Percentiles rank a stretch among this genome's conserved stretches.
phyloP scores from a whole-genome alignment of 140 eudicot genomes.

The Cichorium intybus region DNA sequence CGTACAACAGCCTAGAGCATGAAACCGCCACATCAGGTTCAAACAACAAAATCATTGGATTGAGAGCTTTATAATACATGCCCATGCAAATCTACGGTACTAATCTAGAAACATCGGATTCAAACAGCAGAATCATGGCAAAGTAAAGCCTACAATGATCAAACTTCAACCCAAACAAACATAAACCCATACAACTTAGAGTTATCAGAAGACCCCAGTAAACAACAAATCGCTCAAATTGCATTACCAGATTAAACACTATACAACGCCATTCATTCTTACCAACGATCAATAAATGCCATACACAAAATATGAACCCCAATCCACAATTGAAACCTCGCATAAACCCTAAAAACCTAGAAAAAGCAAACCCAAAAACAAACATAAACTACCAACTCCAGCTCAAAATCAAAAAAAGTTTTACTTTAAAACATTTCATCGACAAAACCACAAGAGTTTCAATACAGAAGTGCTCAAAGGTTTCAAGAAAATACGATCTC shows the following conservation, averaged over 20 bases:
- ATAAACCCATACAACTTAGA: background rate
- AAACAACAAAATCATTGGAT: too few species aligned
- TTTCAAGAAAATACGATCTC: conserved; percentile 7
- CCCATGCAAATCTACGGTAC: background rate
- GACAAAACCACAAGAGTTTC: background rate
- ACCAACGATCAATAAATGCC: background rate
- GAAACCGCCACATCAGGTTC: too few species aligned
- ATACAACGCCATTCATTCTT: background rate
- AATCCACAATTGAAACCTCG: conserved; percentile 9
- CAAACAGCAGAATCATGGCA: background rate
- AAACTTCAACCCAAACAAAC: background rate
- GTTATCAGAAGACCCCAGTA: too few species aligned
- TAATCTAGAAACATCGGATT: background rate
- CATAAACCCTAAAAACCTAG: conserved; percentile 23
- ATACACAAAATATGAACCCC: conserved; percentile 4
- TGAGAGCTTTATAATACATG: background rate
- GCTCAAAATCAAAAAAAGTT: background rate
- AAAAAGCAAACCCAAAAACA: background rate
- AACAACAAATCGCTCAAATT: too few species aligned
- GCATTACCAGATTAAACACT: conserved; percentile 5
- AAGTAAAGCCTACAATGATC: background rate
- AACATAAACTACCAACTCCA: conserved; percentile 9
- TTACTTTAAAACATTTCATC: background rate
- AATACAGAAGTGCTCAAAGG: background rate
- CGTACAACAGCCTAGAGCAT: too few species aligned